Base-by-base conservation (phyloP, 805 yeast genomes). In the Komagataella kurtzmanii region DNA sequence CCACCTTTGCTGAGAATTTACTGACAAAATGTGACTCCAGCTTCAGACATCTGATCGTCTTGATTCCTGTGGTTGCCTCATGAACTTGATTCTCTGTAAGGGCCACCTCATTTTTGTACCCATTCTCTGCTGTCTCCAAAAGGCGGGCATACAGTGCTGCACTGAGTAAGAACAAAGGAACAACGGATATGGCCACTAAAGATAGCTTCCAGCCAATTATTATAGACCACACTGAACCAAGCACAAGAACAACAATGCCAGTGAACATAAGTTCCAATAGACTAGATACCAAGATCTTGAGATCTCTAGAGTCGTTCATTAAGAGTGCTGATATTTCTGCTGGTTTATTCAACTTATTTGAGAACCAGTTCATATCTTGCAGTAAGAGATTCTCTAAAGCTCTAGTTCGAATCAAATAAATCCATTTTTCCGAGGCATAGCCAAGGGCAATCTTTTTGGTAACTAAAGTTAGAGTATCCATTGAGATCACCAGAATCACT, bases 141-240 rank as follows among this genome's bases (percentile, higher is more conserved):
- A 79, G 50, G 0, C 61, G 54, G 6, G 86, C 79, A 62, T 80
- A 87, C 0, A 70, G 47, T 0, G 69, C 65, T 2, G 90, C 76
- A 1, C 80, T 59, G 0, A 77, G 23, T 0, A 77, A 58, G 50
- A 86, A 79, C 10, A 81, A 55, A 0, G 96, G 95, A 12, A 85
- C 73, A 63, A 89, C 71, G 0, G 96, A 75, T 8, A 90, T 58
- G 1, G 96, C 95, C 1, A 88, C 93, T 7, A 91, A 66, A 1
- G 97, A 78, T 46, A 93, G 67, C 59, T 83, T 85, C 98, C 98
- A 93, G 0, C 97, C 96, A 8, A 74, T 62, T 0, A 73, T 74
- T 1, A 88, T 55, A 0, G 97, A 81, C 97, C 97, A 93, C 6
- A 79, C 68, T 3, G 82, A 55, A 3, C 97, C 95, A 24, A 80